Evolutionary conservation across 164 flowering plant genomes (phyloP).

Genomic region (Pachysandra terminalis): DNA sequence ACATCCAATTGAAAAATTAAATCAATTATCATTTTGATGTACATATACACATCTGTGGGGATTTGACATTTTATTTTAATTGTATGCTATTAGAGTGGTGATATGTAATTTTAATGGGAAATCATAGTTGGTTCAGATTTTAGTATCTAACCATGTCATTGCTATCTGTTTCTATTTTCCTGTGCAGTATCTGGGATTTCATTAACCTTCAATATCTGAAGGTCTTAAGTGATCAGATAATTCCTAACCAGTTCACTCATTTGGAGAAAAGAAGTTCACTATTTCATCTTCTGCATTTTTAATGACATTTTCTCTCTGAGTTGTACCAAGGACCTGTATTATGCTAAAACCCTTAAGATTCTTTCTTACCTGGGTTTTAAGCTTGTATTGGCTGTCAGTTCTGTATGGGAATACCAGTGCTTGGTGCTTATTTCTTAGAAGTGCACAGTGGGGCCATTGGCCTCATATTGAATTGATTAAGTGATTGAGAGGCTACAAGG

Average conservation of each 20-base stretch:
- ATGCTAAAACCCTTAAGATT: slow-evolving; percentile 1
- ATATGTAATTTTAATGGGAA: no score
- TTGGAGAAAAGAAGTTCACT: background rate
- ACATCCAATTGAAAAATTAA: no score
- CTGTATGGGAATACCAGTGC: background rate
- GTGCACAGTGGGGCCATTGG: background rate
- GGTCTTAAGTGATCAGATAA: background rate
- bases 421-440: slow-evolving; percentile 3
- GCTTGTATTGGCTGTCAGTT: background rate
- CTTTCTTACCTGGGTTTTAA: background rate
- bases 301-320: background rate
- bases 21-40: no score
- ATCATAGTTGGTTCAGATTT: no score
- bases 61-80: no score
- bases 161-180: no score
- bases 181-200: no score
- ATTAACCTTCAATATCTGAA: background rate
- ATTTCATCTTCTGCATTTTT: background rate
- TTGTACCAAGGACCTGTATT: background rate
- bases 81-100: no score
- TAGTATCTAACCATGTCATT: no score
- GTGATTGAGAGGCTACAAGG: background rate
- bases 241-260: background rate
- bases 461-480: slow-evolving; percentile 1
- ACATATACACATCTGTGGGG: no score